Evolutionary conservation across 1,284 basidiomycete species (phyloP), one percentile per base, ranked within the genome.

Genomic region (Ganoderma meredithae): DNA sequence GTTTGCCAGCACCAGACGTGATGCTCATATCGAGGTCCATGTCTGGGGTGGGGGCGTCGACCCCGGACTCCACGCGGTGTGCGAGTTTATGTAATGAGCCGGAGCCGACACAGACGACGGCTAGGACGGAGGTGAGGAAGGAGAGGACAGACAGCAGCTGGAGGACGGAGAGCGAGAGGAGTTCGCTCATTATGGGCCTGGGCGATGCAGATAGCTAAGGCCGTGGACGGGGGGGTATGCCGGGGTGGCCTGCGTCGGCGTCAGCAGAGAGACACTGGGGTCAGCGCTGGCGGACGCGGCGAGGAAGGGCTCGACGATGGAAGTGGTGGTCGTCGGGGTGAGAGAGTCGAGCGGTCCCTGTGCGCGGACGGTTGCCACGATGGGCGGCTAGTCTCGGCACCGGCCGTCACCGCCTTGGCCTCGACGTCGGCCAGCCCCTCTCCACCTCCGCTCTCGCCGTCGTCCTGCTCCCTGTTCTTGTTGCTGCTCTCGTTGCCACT

Each of bases 81-180:
- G 74, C 73, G 44, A 78, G 68, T 40, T 74, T 76, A 61, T 77
- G 72, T 43, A 79, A 69, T 6, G 77, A 76, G 60, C 75, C 79
- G 15, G 78, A 74, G 60, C 78, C 78, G 25, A 79, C 77, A 27
- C 77, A 73, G 52, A 77, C 69, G 66, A 79, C 76, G 62, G 77
- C 77, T 65, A 79, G 73, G 49, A 77, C 73, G 36, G 77, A 79
- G 27, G 77, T 78, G 67, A 77, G 64, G 71, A 77, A 77, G 60
- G 77, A 79, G 66, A 80, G 69, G 68, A 79, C 74, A 22, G 76
- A 79, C 69, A 80, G 75, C 43, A 80, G 73, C 75, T 79, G 79
- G 70, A 79, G 68, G 62, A 78, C 68, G 49, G 78, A 79, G 60
- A 80, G 66, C 67, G 78, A 79, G 60, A 79, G 73, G 60, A 78